A percentile compares a stretch with the other conserved stretches of the same genome.
Conservation (phyloP, 441 rosid species). For the Metrosideros polymorpha region DNA sequence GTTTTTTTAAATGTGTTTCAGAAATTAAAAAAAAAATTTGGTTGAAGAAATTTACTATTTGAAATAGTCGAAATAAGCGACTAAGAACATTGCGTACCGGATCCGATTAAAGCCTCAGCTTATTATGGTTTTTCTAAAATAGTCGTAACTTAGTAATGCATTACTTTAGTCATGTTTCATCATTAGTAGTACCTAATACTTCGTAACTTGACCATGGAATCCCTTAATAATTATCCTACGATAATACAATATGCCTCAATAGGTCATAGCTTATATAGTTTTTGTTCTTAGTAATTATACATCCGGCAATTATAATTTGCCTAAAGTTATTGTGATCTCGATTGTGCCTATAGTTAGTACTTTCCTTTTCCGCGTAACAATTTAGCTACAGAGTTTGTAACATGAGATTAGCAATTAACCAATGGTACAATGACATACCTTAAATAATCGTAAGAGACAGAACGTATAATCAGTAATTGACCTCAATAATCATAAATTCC, state of each 20-base stretch:
- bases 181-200: not conserved
- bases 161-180: not conserved
- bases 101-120: not conserved
- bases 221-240: accelerated
- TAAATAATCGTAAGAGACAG: not conserved
- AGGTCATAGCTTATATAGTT: not conserved
- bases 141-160: not conserved
- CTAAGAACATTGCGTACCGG: not conserved
- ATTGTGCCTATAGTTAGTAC: accelerated
- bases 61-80: not conserved
- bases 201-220: not conserved
- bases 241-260: not conserved
- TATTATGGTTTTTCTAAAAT: not conserved
- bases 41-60: too few relatives aligned
- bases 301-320: accelerated
- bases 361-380: not conserved
- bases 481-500: not conserved
- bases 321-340: accelerated
- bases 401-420: not conserved
- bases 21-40: too few relatives aligned
- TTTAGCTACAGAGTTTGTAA: not conserved
- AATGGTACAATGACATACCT: not conserved
- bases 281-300: not conserved
- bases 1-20: not conserved
- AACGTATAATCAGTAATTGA: not conserved